Percentiles rank a stretch among this genome's conserved stretches.
phyloP scores from a whole-genome alignment of 768 basidiomycete species.

The Asterophora parasitica region DNA sequence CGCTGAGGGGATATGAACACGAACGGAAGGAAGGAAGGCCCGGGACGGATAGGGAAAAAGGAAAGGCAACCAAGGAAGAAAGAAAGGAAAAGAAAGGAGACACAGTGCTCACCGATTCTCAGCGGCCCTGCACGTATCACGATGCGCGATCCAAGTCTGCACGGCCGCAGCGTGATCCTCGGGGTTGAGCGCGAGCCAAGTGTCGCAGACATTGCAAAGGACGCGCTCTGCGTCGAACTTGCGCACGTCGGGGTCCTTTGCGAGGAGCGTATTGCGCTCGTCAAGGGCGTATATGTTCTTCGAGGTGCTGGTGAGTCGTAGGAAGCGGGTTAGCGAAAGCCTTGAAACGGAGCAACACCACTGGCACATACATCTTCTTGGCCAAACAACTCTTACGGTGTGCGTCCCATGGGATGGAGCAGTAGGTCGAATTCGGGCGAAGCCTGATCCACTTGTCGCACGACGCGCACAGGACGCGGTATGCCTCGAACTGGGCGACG shows the following conservation, averaged over 20 bases:
- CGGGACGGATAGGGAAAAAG: too few relatives aligned
- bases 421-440: slow-evolving; percentile 83
- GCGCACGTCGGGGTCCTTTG: slow-evolving; percentile 65
- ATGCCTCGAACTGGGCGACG: slow-evolving; percentile 77
- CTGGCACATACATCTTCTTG: slow-evolving; percentile 63
- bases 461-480: slow-evolving; percentile 71
- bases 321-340: slow-evolving; percentile 6
- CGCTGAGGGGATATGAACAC: too few relatives aligned
- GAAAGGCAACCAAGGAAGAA: too few relatives aligned
- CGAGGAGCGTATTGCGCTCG: slow-evolving; percentile 52
- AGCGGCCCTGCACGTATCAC: slow-evolving; percentile 14
- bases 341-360: slow-evolving; percentile 1
- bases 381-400: slow-evolving; percentile 79
- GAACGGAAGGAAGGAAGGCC: too few relatives aligned
- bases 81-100: too few relatives aligned
- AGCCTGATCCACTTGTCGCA: slow-evolving; percentile 86
- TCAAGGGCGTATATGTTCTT: slow-evolving; percentile 58
- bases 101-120: too few relatives aligned
- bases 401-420: slow-evolving; percentile 86
- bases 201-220: slow-evolving; percentile 63
- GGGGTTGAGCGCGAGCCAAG: slow-evolving; percentile 57
- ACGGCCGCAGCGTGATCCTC: slow-evolving; percentile 60
- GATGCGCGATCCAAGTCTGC: slow-evolving; percentile 62
- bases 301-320: slow-evolving; percentile 27
- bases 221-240: slow-evolving; percentile 73